Base-by-base conservation (phyloP, 2,329 filamentous ascomycete species). In the Exserohilum turcica region DNA sequence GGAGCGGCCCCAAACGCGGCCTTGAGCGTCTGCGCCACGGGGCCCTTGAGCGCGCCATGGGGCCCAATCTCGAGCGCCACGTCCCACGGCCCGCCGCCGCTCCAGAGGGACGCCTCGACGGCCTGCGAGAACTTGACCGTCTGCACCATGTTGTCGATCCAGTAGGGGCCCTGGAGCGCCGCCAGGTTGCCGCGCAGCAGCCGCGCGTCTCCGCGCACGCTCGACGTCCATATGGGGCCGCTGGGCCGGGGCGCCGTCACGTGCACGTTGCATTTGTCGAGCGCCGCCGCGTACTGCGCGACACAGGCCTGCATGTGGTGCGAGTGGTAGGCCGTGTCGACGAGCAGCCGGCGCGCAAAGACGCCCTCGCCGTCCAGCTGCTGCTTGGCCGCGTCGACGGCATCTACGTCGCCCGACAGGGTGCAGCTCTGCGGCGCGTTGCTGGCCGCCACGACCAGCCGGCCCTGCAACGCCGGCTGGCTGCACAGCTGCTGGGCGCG, bases 241-340 rank as follows among this genome's bases (percentile, higher is more conserved):
- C 31, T 12, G 12, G 5, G 5, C 4, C 12, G 5, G 4, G 31
- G 31, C 31, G 9, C 7, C 4, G 4, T 6, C 4, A 32, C 31
- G 5, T 8, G 9, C 4, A 32, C n/a, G 31, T 28, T 10, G 29
- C 33, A 18, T n/a, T n/a, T n/a, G n/a, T n/a, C n/a, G n/a, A n/a
- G n/a, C n/a, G n/a, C n/a, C n/a, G n/a, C n/a, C n/a, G n/a, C n/a
- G n/a, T n/a, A n/a, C n/a, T n/a, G n/a, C n/a, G n/a, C n/a, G n/a
- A n/a, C n/a, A n/a, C n/a, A n/a, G n/a, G n/a, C n/a, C n/a, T n/a
- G n/a, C 74, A 78, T 78, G 38, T 79, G 76, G 29, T 72, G 70
- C 0, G 75, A 78, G 48, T 80, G 79, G 46, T 80, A 80, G 0
- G 78, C 79, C 12, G 59, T 68, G 16, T 76, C 72, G 1, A 79